Base-by-base conservation (phyloP, 2,329 filamentous ascomycete species). In the Rosellinia necatrix region DNA sequence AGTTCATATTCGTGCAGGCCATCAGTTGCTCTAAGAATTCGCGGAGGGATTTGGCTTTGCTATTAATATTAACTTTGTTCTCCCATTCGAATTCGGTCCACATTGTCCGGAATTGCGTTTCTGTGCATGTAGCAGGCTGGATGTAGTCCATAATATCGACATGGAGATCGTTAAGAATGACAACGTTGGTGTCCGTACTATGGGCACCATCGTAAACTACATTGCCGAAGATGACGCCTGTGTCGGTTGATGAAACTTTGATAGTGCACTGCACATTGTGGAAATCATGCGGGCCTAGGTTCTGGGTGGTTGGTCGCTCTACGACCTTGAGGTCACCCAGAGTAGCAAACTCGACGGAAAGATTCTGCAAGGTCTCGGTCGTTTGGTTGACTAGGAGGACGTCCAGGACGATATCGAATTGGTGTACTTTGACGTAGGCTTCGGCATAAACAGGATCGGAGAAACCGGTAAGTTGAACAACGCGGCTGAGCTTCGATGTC, bases 31-130 rank as follows among this genome's bases (percentile, higher is more conserved):
- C 88, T 62, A 99, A 78, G 84, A 99, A 99, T 17, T 96, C 91
- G 46, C 93, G 86, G 59, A 99, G 81, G 24, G 85, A 89, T 79
- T 93, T 96, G 64, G 91, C 91, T 81, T 97, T 97, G 62, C 91
- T 96, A 77, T 97, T 97, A 78, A 99, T 97, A 78, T 99, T 99
- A 75, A 99, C 93, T 84, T 99, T 99, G 79, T 99, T 99, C 81
- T 99, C 94, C 94, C 94, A 99, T 73, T 99, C 94, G 65, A 99
- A 99, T 72, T 99, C 94, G 32, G 94, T 99, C 94, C 94, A 99
- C 94, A 99, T 99, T n/a, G 91, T 96, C 58, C 94, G 86, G 87
- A 99, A 99, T 70, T 97, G 92, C 9, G 93, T 97, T 80, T 99
- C 94, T 4, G 91, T 94, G 81, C 94, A 99, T 13, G 92, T 88